These are phyloP conservation scores for Luvunga scandens DNA, from an alignment of 345 rosid genomes.

Conservation along the genomic window DNA sequence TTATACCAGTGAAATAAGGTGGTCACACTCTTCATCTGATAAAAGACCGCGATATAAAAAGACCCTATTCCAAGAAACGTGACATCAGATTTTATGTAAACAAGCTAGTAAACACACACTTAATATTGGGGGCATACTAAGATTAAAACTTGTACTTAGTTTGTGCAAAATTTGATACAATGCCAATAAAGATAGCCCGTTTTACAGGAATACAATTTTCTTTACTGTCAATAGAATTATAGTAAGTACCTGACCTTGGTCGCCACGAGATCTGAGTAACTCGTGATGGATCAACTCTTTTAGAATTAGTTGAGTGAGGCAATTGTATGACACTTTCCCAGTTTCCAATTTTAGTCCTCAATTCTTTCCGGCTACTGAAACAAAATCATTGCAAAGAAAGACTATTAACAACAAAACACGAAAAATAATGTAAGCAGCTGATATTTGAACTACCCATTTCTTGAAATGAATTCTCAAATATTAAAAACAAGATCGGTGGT, in stretches of 20 bases:
- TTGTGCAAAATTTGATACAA: background rate
- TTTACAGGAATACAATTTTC: background rate
- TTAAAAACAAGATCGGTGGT: slow-evolving; percentile 8
- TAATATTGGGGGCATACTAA: background rate
- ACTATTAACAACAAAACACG: slow-evolving; percentile 1
- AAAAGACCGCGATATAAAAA: slow-evolving; percentile 68
- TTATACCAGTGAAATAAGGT: slow-evolving; percentile 64
- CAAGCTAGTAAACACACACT: background rate
- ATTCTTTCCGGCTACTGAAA: slow-evolving; percentile 61
- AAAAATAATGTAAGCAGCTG: background rate
- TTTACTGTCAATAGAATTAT: background rate
- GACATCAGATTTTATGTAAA: slow-evolving; percentile 22
- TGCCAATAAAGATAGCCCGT: background rate
- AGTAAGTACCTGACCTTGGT: slow-evolving; percentile 91
- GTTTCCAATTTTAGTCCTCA: slow-evolving; percentile 42
- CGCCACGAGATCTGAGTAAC: slow-evolving; percentile 76
- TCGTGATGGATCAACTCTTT: slow-evolving; percentile 57
- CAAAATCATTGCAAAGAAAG: slow-evolving; percentile 10
- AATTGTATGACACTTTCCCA: slow-evolving; percentile 16
- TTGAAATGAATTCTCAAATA: background rate
- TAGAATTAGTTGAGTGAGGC: slow-evolving; percentile 31
- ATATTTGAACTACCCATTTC: background rate
- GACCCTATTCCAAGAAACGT: slow-evolving; percentile 50
- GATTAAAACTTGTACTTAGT: background rate
- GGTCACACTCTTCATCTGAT: slow-evolving; percentile 74